Conservation (phyloP, 2,329 filamentous ascomycete genomes). For the Teratosphaeria zuluensis region DNA sequence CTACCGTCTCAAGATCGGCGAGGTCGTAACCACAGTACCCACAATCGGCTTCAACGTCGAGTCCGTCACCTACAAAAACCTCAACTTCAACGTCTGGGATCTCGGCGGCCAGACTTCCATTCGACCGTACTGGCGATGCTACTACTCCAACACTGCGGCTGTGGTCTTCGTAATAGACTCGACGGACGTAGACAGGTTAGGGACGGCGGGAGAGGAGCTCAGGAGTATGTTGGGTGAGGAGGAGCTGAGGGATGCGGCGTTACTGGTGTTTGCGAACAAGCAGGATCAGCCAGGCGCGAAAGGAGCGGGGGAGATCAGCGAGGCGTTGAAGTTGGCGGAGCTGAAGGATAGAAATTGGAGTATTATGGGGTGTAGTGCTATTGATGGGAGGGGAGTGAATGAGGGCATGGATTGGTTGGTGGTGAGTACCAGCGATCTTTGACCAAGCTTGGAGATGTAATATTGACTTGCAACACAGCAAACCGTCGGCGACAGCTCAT, state of each 20-base stretch:
- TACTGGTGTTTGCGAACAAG: conserved; percentile 97
- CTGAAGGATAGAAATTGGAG: conserved; percentile 97
- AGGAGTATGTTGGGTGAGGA: conserved; percentile 95
- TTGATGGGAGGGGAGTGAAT: conserved; percentile 86
- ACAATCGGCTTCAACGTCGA: conserved; percentile 99
- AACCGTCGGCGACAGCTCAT: conserved; percentile 7
- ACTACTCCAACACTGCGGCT: conserved; percentile 96
- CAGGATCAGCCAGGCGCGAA: conserved; percentile 96
- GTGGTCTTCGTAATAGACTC: conserved; percentile 98
- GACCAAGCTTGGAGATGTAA: background rate
- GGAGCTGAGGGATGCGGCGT: conserved; percentile 81
- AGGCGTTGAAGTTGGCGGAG: conserved; percentile 81
- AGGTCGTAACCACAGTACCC: conserved; percentile 97
- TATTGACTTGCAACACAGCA: conserved; percentile 4
- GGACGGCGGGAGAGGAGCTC: conserved; percentile 86
- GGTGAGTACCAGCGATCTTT: conserved; percentile 41
- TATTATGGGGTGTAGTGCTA: conserved; percentile 93
- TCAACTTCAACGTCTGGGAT: conserved; percentile 99
- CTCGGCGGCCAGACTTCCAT: conserved; percentile 97
- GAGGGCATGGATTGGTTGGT: conserved; percentile 99
- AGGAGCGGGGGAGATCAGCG: conserved; percentile 91
- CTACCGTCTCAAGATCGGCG: conserved; percentile 92
- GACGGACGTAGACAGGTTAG: conserved; percentile 90
- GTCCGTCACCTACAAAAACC: conserved; percentile 94
- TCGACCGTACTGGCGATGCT: conserved; percentile 97